Conservation (phyloP, 345 rosid genomes). For the Hevea brasiliensis region DNA sequence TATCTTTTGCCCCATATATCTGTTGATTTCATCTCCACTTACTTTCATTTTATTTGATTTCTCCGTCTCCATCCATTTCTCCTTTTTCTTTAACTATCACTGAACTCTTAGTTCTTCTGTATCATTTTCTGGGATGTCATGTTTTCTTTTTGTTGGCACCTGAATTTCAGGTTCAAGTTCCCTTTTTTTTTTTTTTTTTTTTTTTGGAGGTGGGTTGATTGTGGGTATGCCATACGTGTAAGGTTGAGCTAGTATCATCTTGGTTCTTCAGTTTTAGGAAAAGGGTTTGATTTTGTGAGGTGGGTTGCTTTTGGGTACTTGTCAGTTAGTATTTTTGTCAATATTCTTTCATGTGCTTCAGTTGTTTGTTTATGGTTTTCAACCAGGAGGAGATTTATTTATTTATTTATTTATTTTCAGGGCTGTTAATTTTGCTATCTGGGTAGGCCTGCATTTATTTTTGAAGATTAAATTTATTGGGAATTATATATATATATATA, state of each 20-base stretch:
- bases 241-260: neutral
- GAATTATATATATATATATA: too few relatives aligned
- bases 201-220: conserved; percentile 6
- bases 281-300: conserved; percentile 9
- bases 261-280: conserved; percentile 1
- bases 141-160: conserved; percentile 21
- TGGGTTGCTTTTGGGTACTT: neutral
- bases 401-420: conserved; percentile 22
- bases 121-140: conserved; percentile 10
- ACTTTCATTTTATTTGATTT: neutral
- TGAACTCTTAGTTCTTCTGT: neutral
- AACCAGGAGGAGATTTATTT: conserved; percentile 18
- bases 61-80: too few relatives aligned
- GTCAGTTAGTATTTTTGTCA: neutral
- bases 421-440: conserved; percentile 3
- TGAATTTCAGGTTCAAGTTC: conserved; percentile 22
- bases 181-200: too few relatives aligned
- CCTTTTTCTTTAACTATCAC: neutral
- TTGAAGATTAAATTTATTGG: conserved; percentile 11
- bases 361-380: conserved; percentile 14
- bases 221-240: neutral
- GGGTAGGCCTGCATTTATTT: neutral
- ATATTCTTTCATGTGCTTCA: conserved; percentile 12
- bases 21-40: conserved; percentile 19
- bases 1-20: conserved; percentile 16